Conservation (phyloP, 169 alveolate species). For the Eimeria falciformis region DNA sequence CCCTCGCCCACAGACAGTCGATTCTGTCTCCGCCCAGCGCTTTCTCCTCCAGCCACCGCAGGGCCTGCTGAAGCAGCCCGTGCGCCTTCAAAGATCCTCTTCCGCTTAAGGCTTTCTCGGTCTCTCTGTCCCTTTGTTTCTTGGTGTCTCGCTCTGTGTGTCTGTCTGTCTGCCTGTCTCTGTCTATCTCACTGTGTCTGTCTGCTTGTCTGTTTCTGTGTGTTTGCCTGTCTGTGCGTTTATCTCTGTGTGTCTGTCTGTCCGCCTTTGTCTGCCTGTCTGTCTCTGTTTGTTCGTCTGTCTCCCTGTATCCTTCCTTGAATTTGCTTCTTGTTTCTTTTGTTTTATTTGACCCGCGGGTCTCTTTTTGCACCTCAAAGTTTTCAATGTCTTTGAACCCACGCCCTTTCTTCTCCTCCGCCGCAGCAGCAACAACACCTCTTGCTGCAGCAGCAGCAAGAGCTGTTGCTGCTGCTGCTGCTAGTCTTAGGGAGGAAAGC, state of each 20-base stretch:
- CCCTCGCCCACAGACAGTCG: neutral
- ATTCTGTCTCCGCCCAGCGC: neutral
- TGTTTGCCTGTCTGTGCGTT: neutral
- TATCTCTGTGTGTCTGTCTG: neutral
- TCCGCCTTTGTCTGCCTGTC: neutral
- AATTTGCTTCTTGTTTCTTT: too few relatives aligned
- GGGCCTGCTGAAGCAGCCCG: too few relatives aligned
- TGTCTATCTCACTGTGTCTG: neutral
- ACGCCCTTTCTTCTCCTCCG: too few relatives aligned
- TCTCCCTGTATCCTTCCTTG: neutral
- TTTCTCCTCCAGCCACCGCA: neutral
- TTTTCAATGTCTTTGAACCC: too few relatives aligned
- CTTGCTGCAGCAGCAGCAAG: neutral
- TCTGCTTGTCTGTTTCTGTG: neutral
- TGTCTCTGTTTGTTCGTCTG: neutral
- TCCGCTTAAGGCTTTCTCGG: neutral
- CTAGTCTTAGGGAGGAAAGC: too few relatives aligned
- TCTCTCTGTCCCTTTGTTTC: neutral
- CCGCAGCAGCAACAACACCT: constrained; percentile 6
- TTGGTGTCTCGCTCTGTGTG: too few relatives aligned
- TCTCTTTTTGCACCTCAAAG: too few relatives aligned
- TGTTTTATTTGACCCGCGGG: too few relatives aligned
- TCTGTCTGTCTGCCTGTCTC: too few relatives aligned
- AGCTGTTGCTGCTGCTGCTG: constrained; percentile 12
- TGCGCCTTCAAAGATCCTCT: neutral